Evolutionary conservation across 176 grass and related monocot species (phyloP).

Genomic region (Microstegium vimineum): DNA sequence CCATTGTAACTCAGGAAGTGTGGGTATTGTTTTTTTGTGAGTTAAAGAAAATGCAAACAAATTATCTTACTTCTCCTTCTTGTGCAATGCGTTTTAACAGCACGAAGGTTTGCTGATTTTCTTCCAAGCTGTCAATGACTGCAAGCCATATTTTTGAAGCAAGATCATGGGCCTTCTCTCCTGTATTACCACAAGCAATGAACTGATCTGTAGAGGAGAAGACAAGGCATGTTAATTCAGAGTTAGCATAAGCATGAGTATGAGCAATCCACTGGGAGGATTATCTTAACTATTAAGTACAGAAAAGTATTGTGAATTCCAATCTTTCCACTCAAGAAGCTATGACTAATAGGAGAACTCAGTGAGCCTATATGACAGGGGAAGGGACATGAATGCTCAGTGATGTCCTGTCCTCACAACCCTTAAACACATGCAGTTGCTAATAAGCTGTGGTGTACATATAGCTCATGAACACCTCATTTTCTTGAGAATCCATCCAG

Average conservation of each 20-base stretch:
- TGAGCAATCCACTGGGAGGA: neutral
- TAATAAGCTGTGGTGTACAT: neutral
- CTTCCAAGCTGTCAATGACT: constrained; percentile 94
- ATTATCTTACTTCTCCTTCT: constrained; percentile 87
- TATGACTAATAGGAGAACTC: neutral
- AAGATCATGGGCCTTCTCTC: constrained; percentile 90
- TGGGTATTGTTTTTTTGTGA: neutral
- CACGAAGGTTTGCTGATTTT: constrained; percentile 66
- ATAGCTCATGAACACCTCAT: neutral
- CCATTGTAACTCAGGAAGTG: neutral
- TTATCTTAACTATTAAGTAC: neutral
- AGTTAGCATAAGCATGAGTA: neutral
- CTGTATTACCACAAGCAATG: constrained; percentile 82
- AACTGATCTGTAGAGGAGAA: constrained; percentile 73
- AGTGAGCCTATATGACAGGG: neutral
- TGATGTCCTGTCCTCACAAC: neutral
- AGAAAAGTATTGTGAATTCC: neutral
- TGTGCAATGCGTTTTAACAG: constrained; percentile 67
- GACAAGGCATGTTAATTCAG: neutral
- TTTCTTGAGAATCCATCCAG: neutral
- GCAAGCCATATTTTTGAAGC: constrained; percentile 87
- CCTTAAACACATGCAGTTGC: neutral
- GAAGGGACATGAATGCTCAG: neutral
- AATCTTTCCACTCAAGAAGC: neutral
- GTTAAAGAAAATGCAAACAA: neutral